Evolutionary conservation across 1,139 yeast genomes (phyloP), one percentile per base, ranked within the genome.

Genomic region (Pichia sp.): DNA sequence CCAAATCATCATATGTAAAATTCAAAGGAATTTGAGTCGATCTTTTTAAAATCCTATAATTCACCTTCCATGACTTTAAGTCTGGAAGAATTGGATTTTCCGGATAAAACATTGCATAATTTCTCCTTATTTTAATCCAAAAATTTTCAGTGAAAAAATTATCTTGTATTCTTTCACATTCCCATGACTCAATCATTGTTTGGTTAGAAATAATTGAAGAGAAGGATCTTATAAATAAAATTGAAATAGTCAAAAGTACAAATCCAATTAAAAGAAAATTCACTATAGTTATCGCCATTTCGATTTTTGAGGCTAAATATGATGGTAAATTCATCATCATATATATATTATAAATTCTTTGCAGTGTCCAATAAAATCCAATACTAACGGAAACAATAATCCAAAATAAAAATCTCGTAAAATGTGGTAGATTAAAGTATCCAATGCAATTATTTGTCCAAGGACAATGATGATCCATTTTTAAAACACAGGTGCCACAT

Each of bases 151-250:
- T 70, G 41, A 66, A 70, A 48, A 82, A 73, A 53, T 82, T 86
- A 8, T 80, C 70, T 46, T 80, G 87, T 2, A 87, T 68, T 50
- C 97, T 72, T 53, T 92, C 97, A 66, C 73, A 66, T 57, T 92
- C 97, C 98, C 98, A 92, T 3, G 75, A 70, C 63, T 92, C 98
- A 48, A 92, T 90, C 61, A 87, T 95, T 3, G 97, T 81, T 74
- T 78, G 82, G 12, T 97, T 96, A 35, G 70, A 68, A 3, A 75
- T 55, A 52, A 78, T 68, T 56, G 82, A 79, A 43, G 70, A 62
- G 4, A 82, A 31, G 48, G 90, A 82, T 50, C 96, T 71, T 3
- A 81, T 47, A 27, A 80, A 68, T 46, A 92, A 69, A 4, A 85
- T 56, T 0, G 71, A 59, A 3, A 90, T 74, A 0, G 89, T 70